A percentile compares a stretch with the other conserved stretches of the same genome.
Conservation (phyloP, 78 protist genomes). For the Parvularia atlantis region DNA sequence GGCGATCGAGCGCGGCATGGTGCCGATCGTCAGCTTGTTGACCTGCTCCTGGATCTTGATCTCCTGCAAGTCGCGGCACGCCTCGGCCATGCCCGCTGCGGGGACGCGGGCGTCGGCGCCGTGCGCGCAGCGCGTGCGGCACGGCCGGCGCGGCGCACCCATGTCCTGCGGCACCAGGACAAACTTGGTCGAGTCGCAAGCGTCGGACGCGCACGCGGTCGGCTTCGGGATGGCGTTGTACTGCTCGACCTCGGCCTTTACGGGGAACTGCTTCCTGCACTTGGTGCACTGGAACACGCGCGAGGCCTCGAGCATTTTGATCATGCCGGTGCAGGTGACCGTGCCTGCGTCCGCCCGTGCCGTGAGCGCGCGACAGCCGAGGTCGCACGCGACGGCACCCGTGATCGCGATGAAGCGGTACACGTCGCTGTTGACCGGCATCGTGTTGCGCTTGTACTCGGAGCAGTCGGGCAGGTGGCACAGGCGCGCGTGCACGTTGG, state of each 20-base stretch:
- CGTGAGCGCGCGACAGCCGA: too few relatives aligned
- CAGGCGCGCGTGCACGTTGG: too few relatives aligned
- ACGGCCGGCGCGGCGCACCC: not conserved
- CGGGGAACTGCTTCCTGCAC: not conserved
- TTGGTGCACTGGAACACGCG: slow-evolving; percentile 15
- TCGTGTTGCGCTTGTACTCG: too few relatives aligned
- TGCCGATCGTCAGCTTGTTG: slow-evolving; percentile 38
- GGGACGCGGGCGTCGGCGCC: not conserved
- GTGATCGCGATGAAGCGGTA: too few relatives aligned
- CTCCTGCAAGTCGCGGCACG: slow-evolving; percentile 57
- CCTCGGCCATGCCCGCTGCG: not conserved
- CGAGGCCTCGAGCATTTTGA: slow-evolving; percentile 8
- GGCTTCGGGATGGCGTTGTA: slow-evolving; percentile 10
- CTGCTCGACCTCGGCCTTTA: slow-evolving; percentile 19
- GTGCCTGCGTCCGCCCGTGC: too few relatives aligned
- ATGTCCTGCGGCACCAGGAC: not conserved
- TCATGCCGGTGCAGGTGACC: too few relatives aligned
- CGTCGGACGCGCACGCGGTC: not conserved
- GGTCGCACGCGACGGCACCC: too few relatives aligned
- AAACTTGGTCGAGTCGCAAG: not conserved
- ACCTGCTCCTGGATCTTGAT: slow-evolving; percentile 76
- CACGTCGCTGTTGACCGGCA: too few relatives aligned
- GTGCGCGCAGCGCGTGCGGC: not conserved
- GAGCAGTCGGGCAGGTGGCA: too few relatives aligned
- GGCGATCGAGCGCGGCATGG: slow-evolving; percentile 73